A percentile compares a stretch with the other conserved stretches of the same genome.
phyloP scores from a whole-genome alignment of 257 asterid genomes.

The Solanum habrochaites region DNA sequence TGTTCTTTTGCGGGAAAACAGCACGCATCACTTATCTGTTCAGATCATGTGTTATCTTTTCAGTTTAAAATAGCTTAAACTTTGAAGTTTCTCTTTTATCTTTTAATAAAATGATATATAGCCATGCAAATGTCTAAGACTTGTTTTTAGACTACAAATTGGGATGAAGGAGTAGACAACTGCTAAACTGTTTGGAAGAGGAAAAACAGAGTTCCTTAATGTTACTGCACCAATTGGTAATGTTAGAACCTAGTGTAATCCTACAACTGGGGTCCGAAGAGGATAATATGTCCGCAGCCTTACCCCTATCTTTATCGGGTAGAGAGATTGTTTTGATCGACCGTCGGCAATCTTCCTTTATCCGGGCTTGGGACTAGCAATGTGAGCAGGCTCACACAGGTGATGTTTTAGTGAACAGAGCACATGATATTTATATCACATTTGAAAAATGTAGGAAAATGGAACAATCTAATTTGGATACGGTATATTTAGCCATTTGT shows the following conservation, averaged over 20 bases:
- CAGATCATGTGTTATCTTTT: neutral
- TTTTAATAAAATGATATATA: neutral
- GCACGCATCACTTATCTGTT: neutral
- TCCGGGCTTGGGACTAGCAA: neutral
- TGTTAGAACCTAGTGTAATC: neutral
- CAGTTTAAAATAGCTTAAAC: neutral
- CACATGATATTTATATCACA: neutral
- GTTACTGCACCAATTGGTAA: neutral
- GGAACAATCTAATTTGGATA: neutral
- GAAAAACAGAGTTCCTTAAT: neutral
- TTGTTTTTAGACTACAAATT: neutral
- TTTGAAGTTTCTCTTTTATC: neutral
- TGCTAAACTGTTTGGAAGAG: neutral
- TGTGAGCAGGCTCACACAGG: neutral
- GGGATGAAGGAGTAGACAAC: neutral
- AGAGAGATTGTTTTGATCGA: neutral
- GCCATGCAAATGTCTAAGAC: neutral
- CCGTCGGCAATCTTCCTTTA: neutral
- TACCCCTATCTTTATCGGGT: neutral
- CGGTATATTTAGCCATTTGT: neutral
- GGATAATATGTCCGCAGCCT: neutral
- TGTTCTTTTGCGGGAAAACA: neutral
- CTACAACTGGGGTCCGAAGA: neutral
- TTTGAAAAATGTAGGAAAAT: neutral
- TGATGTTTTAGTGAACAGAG: neutral